Conservation (phyloP, 169 alveolate species). For the Theileria equi region DNA sequence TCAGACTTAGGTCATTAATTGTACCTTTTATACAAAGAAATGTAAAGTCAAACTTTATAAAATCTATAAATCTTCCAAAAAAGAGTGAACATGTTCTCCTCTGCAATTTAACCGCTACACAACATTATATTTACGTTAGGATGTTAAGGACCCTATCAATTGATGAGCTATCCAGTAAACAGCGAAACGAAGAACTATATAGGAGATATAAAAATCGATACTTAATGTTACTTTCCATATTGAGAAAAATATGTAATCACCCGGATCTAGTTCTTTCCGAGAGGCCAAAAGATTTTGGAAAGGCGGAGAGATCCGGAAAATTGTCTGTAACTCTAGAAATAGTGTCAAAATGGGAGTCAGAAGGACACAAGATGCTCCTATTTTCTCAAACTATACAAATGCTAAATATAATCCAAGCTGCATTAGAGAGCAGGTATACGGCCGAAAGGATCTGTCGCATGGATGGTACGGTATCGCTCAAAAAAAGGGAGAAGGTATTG, state of each 20-base stretch:
- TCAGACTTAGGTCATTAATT: conserved; percentile 31
- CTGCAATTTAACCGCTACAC: conserved; percentile 67
- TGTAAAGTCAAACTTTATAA: conserved; percentile 18
- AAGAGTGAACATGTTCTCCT: conserved; percentile 68
- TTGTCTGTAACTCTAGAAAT: conserved; percentile 86
- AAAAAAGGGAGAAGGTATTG: conserved; percentile 86
- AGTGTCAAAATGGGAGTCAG: conserved; percentile 65
- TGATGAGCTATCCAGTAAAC: too few species aligned
- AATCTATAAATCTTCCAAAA: conserved; percentile 46
- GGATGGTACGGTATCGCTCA: conserved; percentile 93
- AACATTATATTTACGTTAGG: conserved; percentile 61
- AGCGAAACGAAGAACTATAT: background rate
- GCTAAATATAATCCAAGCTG: conserved; percentile 88
- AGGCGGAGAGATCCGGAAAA: conserved; percentile 83
- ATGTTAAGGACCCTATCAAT: background rate
- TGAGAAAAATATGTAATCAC: conserved; percentile 96
- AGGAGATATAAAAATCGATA: background rate
- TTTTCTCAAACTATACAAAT: conserved; percentile 90
- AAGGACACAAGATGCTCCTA: conserved; percentile 82
- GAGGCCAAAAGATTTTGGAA: conserved; percentile 76
- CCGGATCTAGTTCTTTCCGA: conserved; percentile 91
- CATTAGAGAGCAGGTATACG: conserved; percentile 60
- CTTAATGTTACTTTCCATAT: conserved; percentile 92
- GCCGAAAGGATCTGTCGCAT: conserved; percentile 81
- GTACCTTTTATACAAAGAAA: conserved; percentile 44